Evolutionary conservation across 495 filamentous ascomycete genomes (phyloP), one percentile per base, ranked within the genome.

Genomic region (Aspergillus asperescens): DNA sequence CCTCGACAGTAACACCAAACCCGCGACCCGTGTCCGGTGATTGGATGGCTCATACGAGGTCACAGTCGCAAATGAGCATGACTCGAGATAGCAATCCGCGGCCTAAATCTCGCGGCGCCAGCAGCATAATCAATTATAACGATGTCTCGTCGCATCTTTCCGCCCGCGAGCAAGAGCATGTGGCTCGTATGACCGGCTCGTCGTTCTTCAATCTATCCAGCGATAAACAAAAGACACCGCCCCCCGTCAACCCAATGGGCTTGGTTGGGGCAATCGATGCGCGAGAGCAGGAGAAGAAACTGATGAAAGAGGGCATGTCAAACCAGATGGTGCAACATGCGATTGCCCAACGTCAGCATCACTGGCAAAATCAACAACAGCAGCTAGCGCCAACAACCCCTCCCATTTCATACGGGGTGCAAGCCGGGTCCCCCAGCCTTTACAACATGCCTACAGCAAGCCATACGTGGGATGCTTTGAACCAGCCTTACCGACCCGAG

Each of bases 141-240:
- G 84, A 88, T 49, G 56, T 81, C 25, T 78, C 81, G n/a, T 76
- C 75, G 2, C 81, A 85, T 49, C 79, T 96, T 16, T 92, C 90
- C 13, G 92, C 92, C n/a, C 85, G 88, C 7, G 92, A 97, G 65
- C 92, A 95, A 62, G 89, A 95, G 64, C 86, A 95, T 61, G 83
- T 97, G 24, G 88, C 92, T n/a, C 81, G 89, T 27, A 76, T 88
- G 54, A 96, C 92, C 6, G 88, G 88, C 0, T 85, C 83, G 1
- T 85, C 92, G 2, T 77, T 97, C 55, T 83, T 95, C 58, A 84
- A 83, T 28, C 72, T 93, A 62, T 81, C 81, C 18, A 66, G 58
- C 18, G 76, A 80, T 9, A 79, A 74, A 27, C 73, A 69, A 27
- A 73, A 71, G 50, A 64, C 72, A 0, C 59, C 57, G 13, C 48